Base-by-base conservation (phyloP, 2,329 filamentous ascomycete genomes). In the Aspergillus flavus region DNA sequence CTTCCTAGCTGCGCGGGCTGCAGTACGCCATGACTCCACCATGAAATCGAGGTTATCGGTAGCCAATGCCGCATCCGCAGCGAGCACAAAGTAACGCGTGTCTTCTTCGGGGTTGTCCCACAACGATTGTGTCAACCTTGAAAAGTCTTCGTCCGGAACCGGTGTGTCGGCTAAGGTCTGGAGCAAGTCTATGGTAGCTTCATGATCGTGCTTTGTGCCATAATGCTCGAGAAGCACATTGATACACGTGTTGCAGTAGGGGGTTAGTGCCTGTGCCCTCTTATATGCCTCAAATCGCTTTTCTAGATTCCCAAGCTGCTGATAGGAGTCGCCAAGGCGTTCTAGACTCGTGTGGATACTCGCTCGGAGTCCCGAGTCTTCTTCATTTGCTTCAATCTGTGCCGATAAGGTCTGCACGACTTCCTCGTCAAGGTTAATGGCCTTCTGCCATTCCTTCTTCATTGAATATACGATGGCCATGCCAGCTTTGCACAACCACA, bases 371-470 rank as follows among this genome's bases (percentile, higher is more conserved):
- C 4, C 11, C 6, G 11, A 16, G 16, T 21, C 3, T 6, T 54
- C 48, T 14, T 50, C 63, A 16, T 56, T 59, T 58, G 67, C 63
- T 64, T 19, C 65, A 59, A 52, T 66, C 61, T 28, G 62, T 64
- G 54, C 63, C 57, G n/a, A 65, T 32, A 36, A 28, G 30, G 68
- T 58, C 56, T 64, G 58, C 19, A 68, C 58, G 12, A 57, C 52
- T 59, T 66, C 60, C 26, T 59, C 59, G 41, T 72, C 69, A 11
- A 71, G 53, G 23, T 69, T 69, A 43, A 62, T 43, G 2, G 69
- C 66, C 32, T 74, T 59, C 7, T 52, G n/a, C 50, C 55, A 65
- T 26, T 65, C 39, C 7, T 26, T 6, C 12, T 28, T 16, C 12
- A 6, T 2, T 5, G 16, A 5, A 39, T 63, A 59, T 26, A 58